Evolutionary conservation across 116 monocot species (phyloP).

Genomic region (Iris pallida): DNA sequence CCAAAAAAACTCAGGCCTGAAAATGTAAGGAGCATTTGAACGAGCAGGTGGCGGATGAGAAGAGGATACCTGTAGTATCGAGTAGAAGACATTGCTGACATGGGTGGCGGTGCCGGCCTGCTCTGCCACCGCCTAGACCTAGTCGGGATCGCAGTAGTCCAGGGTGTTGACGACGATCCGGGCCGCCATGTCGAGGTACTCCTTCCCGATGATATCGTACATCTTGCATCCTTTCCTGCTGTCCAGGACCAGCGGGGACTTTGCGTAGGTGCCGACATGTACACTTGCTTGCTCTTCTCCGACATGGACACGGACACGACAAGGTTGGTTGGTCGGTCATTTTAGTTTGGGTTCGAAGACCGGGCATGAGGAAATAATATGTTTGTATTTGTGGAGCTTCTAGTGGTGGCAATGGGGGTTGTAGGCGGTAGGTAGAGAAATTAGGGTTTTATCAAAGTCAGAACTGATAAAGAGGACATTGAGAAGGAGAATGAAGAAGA

Average conservation of each 20-base stretch:
- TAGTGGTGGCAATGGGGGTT: not conserved
- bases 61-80: conserved; percentile 52
- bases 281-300: conserved; percentile 38
- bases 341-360: conserved; percentile 16
- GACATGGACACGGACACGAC: not conserved
- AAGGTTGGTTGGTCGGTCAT: not conserved
- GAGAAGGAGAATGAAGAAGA: not conserved
- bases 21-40: not conserved
- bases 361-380: conserved; percentile 22
- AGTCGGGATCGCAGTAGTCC: conserved; percentile 64
- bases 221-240: conserved; percentile 64
- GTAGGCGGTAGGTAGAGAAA: not conserved
- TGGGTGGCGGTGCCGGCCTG: conserved; percentile 76
- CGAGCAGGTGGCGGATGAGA: not conserved
- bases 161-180: conserved; percentile 86
- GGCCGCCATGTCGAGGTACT: conserved; percentile 79
- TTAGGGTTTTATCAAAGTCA: conserved; percentile 5
- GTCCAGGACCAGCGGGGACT: conserved; percentile 55
- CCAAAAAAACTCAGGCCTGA: no score
- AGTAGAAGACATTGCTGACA: conserved; percentile 67
- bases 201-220: conserved; percentile 62
- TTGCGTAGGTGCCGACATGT: conserved; percentile 62
- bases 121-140: conserved; percentile 46
- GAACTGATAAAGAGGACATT: conserved; percentile 14
- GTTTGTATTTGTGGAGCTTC: not conserved